These are phyloP conservation scores for Eucalyptus brandiana DNA, from an alignment of 345 rosid species.

Conservation along the genomic window DNA sequence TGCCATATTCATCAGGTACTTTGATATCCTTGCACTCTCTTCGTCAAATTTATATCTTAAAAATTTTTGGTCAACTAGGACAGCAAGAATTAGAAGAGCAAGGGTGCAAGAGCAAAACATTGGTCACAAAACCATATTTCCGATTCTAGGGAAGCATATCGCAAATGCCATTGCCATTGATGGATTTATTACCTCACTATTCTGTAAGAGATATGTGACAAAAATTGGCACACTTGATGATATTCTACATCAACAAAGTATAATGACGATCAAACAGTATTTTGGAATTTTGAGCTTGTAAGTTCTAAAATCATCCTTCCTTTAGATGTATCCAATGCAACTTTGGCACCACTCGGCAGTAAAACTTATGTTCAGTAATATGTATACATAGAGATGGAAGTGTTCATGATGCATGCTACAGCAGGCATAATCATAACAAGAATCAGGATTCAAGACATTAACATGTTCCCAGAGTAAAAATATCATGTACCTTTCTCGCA, in stretches of 20 bases:
- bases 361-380: background rate
- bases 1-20: background rate
- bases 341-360: background rate
- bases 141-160: background rate
- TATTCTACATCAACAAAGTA: background rate
- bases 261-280: background rate
- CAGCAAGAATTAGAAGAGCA: background rate
- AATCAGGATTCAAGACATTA: background rate
- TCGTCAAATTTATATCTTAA: background rate
- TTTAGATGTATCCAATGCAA: background rate
- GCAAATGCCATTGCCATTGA: background rate
- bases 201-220: background rate
- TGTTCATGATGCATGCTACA: background rate
- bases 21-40: background rate
- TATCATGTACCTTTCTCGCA: constrained; percentile 56
- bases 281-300: background rate
- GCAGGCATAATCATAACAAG: background rate
- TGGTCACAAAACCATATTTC: background rate
- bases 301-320: background rate
- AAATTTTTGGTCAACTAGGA: background rate
- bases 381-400: background rate
- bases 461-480: background rate
- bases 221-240: background rate
- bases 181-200: background rate
- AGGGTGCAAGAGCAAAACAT: background rate